Base-by-base conservation (phyloP, 2,329 filamentous ascomycete genomes). In the Rhynchosporium secalis region DNA sequence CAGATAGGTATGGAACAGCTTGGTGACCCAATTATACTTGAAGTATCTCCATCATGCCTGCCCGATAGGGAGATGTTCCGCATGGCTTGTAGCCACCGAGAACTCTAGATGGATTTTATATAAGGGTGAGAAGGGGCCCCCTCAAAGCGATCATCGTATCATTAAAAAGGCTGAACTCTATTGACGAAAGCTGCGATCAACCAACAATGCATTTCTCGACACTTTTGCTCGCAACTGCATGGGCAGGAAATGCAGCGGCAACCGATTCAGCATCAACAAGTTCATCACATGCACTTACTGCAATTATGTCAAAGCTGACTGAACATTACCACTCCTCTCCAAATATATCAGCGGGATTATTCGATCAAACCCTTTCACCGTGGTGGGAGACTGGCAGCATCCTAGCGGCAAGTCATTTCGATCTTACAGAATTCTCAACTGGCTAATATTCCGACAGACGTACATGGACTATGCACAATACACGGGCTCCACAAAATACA, bases 361-460 rank as follows among this genome's bases (percentile, higher is more conserved):
- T 60, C 7, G 48, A 60, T 26, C 58, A 60, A 47, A 45, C 33
- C 12, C 36, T 55, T 15, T 60, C 58, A 26, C 58, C 58, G 3
- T 60, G 58, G 58, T 60, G 58, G 58, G 58, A 60, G 41, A 54
- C 38, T 28, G 58, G 58, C 36, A 54, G 58, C 41, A 60, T 60
- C 40, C 55, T 60, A 38, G 38, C 46, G 48, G 58, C 41, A 60
- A 33, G 58, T 31, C 9, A 15, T 12, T 13, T 29, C 8, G 4
- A 13, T 8, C 38, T 28, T 28, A 36, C 8, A 1, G 3, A 5
- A 5, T 9, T 5, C 45, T 43, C 33, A 41, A 10, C 2, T 12
- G 8, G 33, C 28, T 41, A 29, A 56, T 38, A 13, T 41, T 1
- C 20, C 9, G n/a, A 13, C 29, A 46, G 58, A 60, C 58, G 2